Evolutionary conservation across 108 stramenopile genomes (phyloP), one percentile per base, ranked within the genome.

Genomic region (Nitzschia sp.): DNA sequence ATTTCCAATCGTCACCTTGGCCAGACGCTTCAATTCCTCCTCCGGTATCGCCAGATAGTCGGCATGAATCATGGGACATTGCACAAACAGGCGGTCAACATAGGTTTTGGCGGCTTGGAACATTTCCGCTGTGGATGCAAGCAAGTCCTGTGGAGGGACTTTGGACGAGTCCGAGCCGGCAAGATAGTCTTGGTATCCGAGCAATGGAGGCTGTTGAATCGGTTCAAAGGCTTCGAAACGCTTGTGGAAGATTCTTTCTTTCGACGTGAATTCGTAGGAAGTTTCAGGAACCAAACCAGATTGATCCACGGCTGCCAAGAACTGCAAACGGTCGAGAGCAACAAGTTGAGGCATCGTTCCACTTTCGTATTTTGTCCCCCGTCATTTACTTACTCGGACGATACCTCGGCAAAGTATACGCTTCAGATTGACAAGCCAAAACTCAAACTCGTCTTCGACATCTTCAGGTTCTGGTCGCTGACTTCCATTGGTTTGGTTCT

Each of bases 1-100:
- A 55, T 90, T 90, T 0, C 84, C 77, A 53, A 93, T 64, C 48
- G 84, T 88, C 26, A 90, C 84, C 67, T 93, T 93, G 18, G 75
- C 53, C 25, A 90, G 38, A 31, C 61, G 60, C 23, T 57, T 59
- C 9, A 87, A 31, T 59, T 90, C 92, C 1, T 68, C 72, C 51
- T 76, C 80, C 9, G 47, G 59, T n/a, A 84, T 61, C 0, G 85
- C 71, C 13, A 66, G 45, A 45, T 64, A 87, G 29, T 70, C 59
- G 24, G 36, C 33, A 21, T 72, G 64, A n/a, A 82, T 51, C 15
- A 32, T 18, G 18, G 59, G 51, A 6, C 29, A 31, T 26, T 75
- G 71, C 46, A 34, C 26, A 38, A 74, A 42, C 25, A 84, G 46
- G 35, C 75, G 53, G 15, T 90, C 89, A 27, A 89, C 46, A 27